Evolutionary conservation across 2,329 filamentous ascomycete species (phyloP).

Genomic region (Pezicula rhizophila): DNA sequence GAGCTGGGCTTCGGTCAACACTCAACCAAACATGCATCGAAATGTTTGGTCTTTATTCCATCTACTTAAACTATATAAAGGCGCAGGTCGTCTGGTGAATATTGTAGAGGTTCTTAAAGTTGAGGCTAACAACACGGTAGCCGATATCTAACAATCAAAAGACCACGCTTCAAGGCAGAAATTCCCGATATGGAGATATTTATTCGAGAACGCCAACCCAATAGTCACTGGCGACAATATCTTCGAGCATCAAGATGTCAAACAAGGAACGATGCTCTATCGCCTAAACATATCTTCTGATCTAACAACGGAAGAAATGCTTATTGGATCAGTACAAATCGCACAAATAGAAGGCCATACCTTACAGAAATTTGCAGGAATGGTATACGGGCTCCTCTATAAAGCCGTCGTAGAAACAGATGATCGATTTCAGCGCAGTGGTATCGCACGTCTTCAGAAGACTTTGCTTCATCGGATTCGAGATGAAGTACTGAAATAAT

Average conservation of each 20-base stretch:
- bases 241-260: slow-evolving; percentile 1
- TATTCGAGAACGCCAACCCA: not conserved
- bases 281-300: not conserved
- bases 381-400: too few relatives aligned
- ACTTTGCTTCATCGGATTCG: too few relatives aligned
- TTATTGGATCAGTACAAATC: not conserved
- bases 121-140: not conserved
- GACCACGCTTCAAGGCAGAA: not conserved
- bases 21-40: not conserved
- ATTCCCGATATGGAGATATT: not conserved
- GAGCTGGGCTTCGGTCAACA: slow-evolving; percentile 5
- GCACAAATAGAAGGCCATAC: too few relatives aligned
- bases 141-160: not conserved
- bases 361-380: too few relatives aligned
- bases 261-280: not conserved
- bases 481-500: too few relatives aligned
- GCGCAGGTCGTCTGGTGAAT: not conserved
- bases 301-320: not conserved
- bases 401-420: too few relatives aligned
- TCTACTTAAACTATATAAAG: not conserved
- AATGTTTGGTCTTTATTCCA: not conserved
- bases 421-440: too few relatives aligned
- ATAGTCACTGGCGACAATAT: not conserved
- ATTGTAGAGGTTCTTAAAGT: not conserved
- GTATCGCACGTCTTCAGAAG: too few relatives aligned